Evolutionary conservation across 2,329 filamentous ascomycete genomes (phyloP).

Genomic region (Neonectria magnoliae): DNA sequence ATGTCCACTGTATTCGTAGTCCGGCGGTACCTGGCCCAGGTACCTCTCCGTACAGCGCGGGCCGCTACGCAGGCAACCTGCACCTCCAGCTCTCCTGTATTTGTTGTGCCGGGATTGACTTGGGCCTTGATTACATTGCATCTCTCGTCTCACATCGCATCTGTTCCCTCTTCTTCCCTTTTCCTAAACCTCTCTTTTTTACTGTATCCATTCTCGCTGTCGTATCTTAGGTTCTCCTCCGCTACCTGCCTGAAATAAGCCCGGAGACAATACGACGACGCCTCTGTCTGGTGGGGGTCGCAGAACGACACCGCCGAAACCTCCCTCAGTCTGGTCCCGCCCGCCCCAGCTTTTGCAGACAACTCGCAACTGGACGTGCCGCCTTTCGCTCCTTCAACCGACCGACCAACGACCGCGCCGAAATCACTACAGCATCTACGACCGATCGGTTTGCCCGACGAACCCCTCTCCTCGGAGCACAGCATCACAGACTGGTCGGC

Average conservation of each 20-base stretch:
- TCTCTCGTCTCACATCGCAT: background rate
- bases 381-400: background rate
- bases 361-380: background rate
- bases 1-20: too few relatives aligned
- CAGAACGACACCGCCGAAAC: slow-evolving; percentile 4
- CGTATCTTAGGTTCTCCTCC: background rate
- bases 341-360: background rate
- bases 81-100: background rate
- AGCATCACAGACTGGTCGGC: background rate
- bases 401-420: background rate
- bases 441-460: background rate
- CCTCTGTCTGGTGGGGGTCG: background rate
- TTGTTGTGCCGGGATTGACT: slow-evolving; percentile 19
- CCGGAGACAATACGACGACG: background rate
- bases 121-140: background rate
- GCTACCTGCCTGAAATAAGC: background rate
- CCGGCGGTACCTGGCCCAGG: too few relatives aligned
- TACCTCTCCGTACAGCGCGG: background rate
- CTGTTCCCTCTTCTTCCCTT: background rate
- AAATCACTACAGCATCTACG: background rate
- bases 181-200: background rate
- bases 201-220: background rate
- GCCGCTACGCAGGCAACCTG: too few relatives aligned
- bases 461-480: background rate
- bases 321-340: background rate